Base-by-base conservation (phyloP, 164 flowering plant genomes). In the Chimonanthus praecox region DNA sequence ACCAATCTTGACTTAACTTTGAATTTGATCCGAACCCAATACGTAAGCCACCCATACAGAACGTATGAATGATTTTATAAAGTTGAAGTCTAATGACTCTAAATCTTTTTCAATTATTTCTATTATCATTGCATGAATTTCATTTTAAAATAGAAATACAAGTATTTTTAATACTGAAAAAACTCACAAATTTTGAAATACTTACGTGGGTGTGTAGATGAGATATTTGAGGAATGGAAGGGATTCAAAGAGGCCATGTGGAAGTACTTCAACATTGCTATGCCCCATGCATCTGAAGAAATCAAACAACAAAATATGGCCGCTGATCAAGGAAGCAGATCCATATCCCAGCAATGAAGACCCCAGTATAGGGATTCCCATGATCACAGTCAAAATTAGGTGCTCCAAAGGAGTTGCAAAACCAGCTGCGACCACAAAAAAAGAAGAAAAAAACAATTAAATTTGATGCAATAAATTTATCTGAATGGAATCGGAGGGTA, bases 191-290 rank as follows among this genome's bases (percentile, higher is more conserved):
- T 33, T 54, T 8, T 54, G 11, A 54, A 16, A 33, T 44, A 83
- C 93, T 87, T 82, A 94, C 98, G 92, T 90, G 4, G 97, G 87
- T 2, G 98, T 92, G 64, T 87, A 87, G 72, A 94, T 15, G 54
- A 92, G 80, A 76, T 87, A 89, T 81, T 66, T 82, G n/a, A 91
- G 86, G 68, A 90, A 71, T 1, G 97, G 97, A 20, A 89, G n/a
- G 5, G 49, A 21, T 58, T 85, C 81, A 74, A 90, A 92, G 13
- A 87, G 45, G 61, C 67, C 76, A 69, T 84, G 80, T 8, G 99
- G 86, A 65, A 89, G 61, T 47, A 87, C 64, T 81, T 94, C 99
- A 4, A 87, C 86, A 76, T 91, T 90, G 88, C 80, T 80, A 71
- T 90, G 94, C 3, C 97, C 97, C 80, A 91, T 68, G 74, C 90